Percentiles rank a stretch among this genome's conserved stretches.
Conservation (phyloP, 306 rosid genomes). For the Ormosia emarginata region DNA sequence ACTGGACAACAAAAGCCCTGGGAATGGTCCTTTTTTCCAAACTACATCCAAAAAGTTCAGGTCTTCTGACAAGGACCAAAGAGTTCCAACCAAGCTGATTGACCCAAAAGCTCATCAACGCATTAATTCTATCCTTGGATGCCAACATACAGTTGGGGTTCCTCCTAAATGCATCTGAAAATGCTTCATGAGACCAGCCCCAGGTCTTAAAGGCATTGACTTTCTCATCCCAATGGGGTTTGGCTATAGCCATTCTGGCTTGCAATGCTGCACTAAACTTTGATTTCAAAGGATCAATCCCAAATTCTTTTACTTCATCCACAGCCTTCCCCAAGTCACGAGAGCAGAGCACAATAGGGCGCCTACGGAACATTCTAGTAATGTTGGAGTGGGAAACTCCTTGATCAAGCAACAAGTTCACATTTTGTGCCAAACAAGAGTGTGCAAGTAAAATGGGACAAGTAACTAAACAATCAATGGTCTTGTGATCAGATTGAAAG, state of each 20-base stretch:
- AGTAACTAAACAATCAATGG: neutral
- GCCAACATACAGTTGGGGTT: conserved; percentile 26
- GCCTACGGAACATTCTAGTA: neutral
- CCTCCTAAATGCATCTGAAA: conserved; percentile 27
- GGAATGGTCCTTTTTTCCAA: conserved; percentile 51
- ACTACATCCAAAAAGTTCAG: conserved; percentile 22
- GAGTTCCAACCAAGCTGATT: conserved; percentile 36
- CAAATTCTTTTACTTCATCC: conserved; percentile 33
- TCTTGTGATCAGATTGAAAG: neutral
- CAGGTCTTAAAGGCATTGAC: conserved; percentile 25
- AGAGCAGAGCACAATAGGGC: neutral
- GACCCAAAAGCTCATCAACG: conserved; percentile 38
- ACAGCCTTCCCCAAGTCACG: neutral
- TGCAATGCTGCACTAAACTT: conserved; percentile 19
- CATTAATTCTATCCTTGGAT: conserved; percentile 39
- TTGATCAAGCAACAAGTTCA: neutral
- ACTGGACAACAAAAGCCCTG: conserved; percentile 28
- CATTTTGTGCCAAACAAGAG: neutral
- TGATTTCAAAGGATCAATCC: conserved; percentile 21
- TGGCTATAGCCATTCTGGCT: neutral
- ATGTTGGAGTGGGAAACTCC: neutral
- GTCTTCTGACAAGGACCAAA: neutral
- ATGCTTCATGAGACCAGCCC: conserved; percentile 46
- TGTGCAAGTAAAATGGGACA: neutral
- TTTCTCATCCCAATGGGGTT: conserved; percentile 33